Conservation (phyloP, 495 filamentous ascomycete genomes). For the Neurospora terricola region DNA sequence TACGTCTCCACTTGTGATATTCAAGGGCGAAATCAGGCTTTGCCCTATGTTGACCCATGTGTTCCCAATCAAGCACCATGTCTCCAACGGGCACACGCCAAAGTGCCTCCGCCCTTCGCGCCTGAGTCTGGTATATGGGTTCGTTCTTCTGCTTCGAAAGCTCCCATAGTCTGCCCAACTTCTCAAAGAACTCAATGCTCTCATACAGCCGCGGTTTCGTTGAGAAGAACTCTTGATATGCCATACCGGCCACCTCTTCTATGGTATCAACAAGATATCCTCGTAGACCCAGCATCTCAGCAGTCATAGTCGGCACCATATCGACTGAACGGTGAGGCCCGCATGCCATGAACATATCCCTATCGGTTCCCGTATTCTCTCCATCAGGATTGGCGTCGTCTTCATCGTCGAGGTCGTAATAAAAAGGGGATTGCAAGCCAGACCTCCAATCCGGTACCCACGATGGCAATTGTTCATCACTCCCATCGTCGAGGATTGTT, state of each 20-base stretch:
- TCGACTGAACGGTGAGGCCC: neutral
- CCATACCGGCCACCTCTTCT: neutral
- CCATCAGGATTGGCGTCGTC: neutral
- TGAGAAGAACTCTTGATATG: too few species aligned
- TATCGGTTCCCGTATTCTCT: neutral
- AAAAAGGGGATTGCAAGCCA: neutral
- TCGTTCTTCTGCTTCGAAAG: neutral
- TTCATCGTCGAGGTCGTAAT: neutral
- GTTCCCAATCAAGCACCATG: too few species aligned
- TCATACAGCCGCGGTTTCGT: too few species aligned
- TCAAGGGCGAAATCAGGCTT: neutral
- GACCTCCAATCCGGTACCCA: slow-evolving; percentile 12
- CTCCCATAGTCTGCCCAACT: neutral
- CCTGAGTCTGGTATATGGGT: neutral
- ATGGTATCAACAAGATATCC: slow-evolving; percentile 4
- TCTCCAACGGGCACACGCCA: neutral
- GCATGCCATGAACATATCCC: neutral
- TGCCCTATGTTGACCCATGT: too few species aligned
- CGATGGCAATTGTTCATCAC: neutral
- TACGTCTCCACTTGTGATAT: neutral
- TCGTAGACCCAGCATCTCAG: neutral
- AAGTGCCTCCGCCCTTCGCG: neutral
- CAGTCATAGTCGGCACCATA: neutral
- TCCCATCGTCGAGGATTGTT: neutral
- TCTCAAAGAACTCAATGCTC: too few species aligned